These are phyloP conservation scores for Trichoderma hamatum DNA, from an alignment of 2,329 filamentous ascomycete species.

Conservation along the genomic window DNA sequence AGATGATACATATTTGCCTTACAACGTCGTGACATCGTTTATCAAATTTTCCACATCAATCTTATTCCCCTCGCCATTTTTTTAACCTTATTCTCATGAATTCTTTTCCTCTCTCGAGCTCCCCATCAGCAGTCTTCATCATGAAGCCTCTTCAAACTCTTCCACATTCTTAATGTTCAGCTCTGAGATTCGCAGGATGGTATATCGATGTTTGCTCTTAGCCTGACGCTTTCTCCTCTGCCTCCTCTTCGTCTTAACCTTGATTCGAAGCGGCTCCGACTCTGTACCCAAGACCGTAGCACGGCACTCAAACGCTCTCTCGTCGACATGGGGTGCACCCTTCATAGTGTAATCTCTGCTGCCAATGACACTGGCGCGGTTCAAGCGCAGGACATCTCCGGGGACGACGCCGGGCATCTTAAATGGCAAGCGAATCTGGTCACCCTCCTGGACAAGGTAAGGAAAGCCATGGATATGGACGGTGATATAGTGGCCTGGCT, in stretches of 20 bases:
- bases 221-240: constrained; percentile 74
- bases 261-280: constrained; percentile 73
- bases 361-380: constrained; percentile 80
- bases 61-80: neutral
- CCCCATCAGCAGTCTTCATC: constrained; percentile 9
- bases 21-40: neutral
- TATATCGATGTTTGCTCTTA: constrained; percentile 89
- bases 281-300: constrained; percentile 85
- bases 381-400: constrained; percentile 85
- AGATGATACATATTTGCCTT: constrained; percentile 26
- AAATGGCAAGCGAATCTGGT: constrained; percentile 77
- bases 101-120: neutral
- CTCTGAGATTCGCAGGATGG: constrained; percentile 82
- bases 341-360: constrained; percentile 90
- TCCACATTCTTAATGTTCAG: constrained; percentile 62
- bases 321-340: constrained; percentile 79
- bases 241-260: constrained; percentile 80
- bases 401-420: constrained; percentile 74
- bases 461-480: constrained; percentile 77
- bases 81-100: neutral
- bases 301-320: constrained; percentile 80
- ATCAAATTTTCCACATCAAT: constrained; percentile 5
- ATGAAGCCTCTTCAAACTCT: constrained; percentile 43
- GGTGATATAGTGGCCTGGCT: constrained; percentile 77
- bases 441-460: constrained; percentile 78